Evolutionary conservation across 2,329 filamentous ascomycete species (phyloP).

Genomic region (Bipolaris oryzae): DNA sequence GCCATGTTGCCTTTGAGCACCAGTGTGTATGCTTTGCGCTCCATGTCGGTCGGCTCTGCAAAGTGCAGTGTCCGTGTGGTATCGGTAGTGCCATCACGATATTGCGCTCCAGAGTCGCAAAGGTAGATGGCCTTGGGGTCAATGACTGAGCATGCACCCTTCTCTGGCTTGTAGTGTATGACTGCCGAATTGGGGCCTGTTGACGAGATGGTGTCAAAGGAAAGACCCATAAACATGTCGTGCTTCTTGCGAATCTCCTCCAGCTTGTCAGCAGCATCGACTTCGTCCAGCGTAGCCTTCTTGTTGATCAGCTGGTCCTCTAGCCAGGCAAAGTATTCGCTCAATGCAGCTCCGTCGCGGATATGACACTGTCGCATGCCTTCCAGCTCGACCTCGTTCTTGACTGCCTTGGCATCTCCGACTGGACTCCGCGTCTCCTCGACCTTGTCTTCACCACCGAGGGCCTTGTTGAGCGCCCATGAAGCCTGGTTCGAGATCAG

Average conservation of each 20-base stretch:
- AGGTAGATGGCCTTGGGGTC: conserved; percentile 88
- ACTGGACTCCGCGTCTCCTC: conserved; percentile 88
- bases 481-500: conserved; percentile 87
- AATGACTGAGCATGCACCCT: conserved; percentile 78
- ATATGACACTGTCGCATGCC: conserved; percentile 96
- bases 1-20: conserved; percentile 94
- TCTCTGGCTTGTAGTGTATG: conserved; percentile 91
- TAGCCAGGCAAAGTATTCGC: conserved; percentile 94
- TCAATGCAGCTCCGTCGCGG: conserved; percentile 87
- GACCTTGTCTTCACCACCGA: conserved; percentile 84
- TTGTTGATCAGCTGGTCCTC: conserved; percentile 83
- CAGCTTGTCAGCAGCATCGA: conserved; percentile 88
- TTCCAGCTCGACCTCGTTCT: conserved; percentile 86
- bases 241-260: conserved; percentile 73
- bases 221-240: conserved; percentile 83
- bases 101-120: conserved; percentile 97
- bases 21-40: conserved; percentile 88
- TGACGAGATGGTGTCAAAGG: conserved; percentile 94
- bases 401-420: conserved; percentile 89
- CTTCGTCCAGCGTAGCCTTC: conserved; percentile 79
- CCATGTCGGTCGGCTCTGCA: conserved; percentile 78
- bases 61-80: conserved; percentile 95
- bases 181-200: conserved; percentile 91
- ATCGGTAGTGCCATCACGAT: conserved; percentile 92
- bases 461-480: conserved; percentile 85